Conservation (phyloP, 2,329 filamentous ascomycete species). For the Fonsecaea pugnacius region DNA sequence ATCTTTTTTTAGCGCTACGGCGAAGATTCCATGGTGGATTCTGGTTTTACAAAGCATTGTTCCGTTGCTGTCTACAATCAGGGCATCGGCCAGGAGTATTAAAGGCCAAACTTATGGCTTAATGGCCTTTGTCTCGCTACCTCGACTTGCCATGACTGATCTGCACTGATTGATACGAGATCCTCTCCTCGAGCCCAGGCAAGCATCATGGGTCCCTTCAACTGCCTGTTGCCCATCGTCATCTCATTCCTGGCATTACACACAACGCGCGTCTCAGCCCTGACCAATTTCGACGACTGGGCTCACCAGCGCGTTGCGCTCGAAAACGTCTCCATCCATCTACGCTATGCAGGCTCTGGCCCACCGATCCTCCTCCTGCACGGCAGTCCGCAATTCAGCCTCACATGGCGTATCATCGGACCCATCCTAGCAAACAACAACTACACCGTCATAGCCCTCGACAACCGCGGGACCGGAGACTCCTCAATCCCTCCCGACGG, state of each 20-base stretch:
- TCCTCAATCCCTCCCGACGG: slow-evolving; percentile 46
- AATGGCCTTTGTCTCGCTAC: not conserved
- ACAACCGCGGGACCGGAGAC: slow-evolving; percentile 51
- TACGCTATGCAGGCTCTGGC: slow-evolving; percentile 49
- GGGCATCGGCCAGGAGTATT: not conserved
- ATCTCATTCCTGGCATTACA: not conserved
- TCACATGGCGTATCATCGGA: slow-evolving; percentile 47
- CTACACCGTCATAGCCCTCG: slow-evolving; percentile 52
- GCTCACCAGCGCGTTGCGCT: slow-evolving; percentile 32
- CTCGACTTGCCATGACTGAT: not conserved
- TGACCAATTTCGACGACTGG: slow-evolving; percentile 30
- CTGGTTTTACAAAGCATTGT: not conserved
- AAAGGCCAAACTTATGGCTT: not conserved
- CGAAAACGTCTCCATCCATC: slow-evolving; percentile 50
- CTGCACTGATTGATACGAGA: not conserved
- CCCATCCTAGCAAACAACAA: slow-evolving; percentile 48
- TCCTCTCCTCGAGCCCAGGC: not conserved
- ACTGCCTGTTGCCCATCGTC: not conserved
- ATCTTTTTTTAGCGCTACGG: not conserved
- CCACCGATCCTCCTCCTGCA: slow-evolving; percentile 50
- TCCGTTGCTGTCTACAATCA: not conserved
- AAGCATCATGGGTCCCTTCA: not conserved
- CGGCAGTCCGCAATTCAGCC: slow-evolving; percentile 49
- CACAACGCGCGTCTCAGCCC: not conserved
- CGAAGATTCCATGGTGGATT: not conserved